Evolutionary conservation across 352 stramenopile genomes (phyloP).

Genomic region (Globisporangium irregulare): DNA sequence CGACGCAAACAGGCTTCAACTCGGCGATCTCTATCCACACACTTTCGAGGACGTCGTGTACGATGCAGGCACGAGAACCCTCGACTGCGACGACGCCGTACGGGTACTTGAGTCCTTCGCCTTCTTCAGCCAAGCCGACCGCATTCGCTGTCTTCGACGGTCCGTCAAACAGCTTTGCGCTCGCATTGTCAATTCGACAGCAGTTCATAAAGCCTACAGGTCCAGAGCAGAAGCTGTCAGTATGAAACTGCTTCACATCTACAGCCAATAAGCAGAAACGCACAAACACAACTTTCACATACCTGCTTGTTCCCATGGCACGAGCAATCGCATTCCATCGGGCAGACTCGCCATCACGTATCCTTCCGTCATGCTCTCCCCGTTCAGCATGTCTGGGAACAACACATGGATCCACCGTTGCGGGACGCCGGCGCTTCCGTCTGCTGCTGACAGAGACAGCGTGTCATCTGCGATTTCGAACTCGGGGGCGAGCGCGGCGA

Average conservation of each 20-base stretch:
- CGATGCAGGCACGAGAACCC: constrained; percentile 28
- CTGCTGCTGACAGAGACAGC: constrained; percentile 1
- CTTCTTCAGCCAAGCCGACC: constrained; percentile 31
- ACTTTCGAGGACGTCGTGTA: constrained; percentile 38
- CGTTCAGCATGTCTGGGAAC: constrained; percentile 29
- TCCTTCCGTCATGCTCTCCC: constrained; percentile 26
- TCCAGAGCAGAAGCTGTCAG: not conserved
- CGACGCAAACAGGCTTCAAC: constrained; percentile 43
- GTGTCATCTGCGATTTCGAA: constrained; percentile 30
- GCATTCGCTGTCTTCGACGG: constrained; percentile 23
- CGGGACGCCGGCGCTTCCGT: not conserved
- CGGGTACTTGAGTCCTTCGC: constrained; percentile 34
- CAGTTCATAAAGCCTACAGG: constrained; percentile 37
- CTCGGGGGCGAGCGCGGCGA: constrained; percentile 31
- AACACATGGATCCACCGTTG: constrained; percentile 56
- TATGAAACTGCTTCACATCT: not conserved
- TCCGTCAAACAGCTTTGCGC: constrained; percentile 38
- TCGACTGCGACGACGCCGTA: constrained; percentile 42
- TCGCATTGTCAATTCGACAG: constrained; percentile 33
- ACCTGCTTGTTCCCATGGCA: constrained; percentile 49
- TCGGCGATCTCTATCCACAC: constrained; percentile 57
- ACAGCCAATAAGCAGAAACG: not conserved
- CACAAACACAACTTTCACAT: not conserved
- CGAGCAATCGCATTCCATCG: constrained; percentile 39
- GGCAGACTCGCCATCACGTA: constrained; percentile 57